Conservation (phyloP, 2,329 filamentous ascomycete genomes). For the Ophiostoma fasciatum region DNA sequence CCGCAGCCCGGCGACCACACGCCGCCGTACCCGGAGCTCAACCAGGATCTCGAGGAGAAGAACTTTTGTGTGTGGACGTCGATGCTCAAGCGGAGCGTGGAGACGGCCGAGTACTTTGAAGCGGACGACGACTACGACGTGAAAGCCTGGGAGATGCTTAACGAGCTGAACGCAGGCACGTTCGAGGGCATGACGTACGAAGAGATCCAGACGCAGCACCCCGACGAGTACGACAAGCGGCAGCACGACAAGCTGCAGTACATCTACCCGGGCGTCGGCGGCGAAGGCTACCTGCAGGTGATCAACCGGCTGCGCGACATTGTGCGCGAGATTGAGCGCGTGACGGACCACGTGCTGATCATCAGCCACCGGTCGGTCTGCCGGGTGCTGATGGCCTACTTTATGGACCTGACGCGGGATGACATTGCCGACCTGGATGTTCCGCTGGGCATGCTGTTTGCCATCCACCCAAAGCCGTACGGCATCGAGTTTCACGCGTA, state of each 20-base stretch:
- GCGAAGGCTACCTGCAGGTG: conserved; percentile 91
- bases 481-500: conserved; percentile 96
- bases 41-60: conserved; percentile 57
- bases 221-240: conserved; percentile 69
- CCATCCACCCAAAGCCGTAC: conserved; percentile 93
- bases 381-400: conserved; percentile 87
- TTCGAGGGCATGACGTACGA: conserved; percentile 95
- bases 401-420: conserved; percentile 79
- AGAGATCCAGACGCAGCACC: conserved; percentile 66
- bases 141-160: conserved; percentile 96
- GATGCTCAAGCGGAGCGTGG: conserved; percentile 81
- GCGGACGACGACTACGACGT: conserved; percentile 86
- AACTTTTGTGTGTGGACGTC: conserved; percentile 98
- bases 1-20: conserved; percentile 82
- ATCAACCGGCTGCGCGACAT: conserved; percentile 91
- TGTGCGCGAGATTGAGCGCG: conserved; percentile 92
- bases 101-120: conserved; percentile 81
- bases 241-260: conserved; percentile 83
- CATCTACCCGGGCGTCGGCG: conserved; percentile 88
- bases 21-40: conserved; percentile 80
- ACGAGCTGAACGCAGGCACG: conserved; percentile 82
- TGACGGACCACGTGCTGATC: conserved; percentile 87
- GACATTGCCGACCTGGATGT: conserved; percentile 92
- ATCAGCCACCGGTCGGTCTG: conserved; percentile 88
- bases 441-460: conserved; percentile 83